A percentile compares a stretch with the other conserved stretches of the same genome.
Conservation (phyloP, 2,329 filamentous ascomycete species). For the Monilinia fructicola region DNA sequence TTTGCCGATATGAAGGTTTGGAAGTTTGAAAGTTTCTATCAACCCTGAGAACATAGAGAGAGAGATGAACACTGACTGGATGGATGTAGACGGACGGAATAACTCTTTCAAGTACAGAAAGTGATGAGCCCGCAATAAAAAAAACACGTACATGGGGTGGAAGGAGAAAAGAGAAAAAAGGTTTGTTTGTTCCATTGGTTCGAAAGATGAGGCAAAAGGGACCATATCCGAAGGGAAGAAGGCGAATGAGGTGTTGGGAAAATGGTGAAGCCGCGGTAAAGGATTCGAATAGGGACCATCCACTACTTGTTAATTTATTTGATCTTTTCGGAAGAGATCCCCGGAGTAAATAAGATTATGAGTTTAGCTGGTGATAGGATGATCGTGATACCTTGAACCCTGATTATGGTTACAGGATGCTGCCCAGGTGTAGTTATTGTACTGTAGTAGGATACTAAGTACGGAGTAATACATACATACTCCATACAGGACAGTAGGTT, state of each 20-base stretch:
- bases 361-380: neutral
- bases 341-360: constrained; percentile 2
- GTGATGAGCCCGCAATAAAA: neutral
- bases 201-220: neutral
- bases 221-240: neutral
- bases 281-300: neutral
- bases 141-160: neutral
- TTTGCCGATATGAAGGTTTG: neutral
- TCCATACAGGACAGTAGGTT: no score
- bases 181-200: no score
- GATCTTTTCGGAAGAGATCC: constrained; percentile 15
- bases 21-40: neutral
- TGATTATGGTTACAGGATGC: neutral
- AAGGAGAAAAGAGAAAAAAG: neutral
- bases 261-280: neutral
- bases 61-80: no score
- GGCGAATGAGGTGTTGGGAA: neutral
- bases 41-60: neutral
- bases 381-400: constrained; percentile 1
- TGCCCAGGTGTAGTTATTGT: no score
- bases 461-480: no score
- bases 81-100: neutral
- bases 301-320: neutral
- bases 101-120: neutral
- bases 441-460: no score